Evolutionary conservation across 73 alveolate genomes (phyloP), one percentile per base, ranked within the genome.

Genomic region (Tetrahymena borealis): DNA sequence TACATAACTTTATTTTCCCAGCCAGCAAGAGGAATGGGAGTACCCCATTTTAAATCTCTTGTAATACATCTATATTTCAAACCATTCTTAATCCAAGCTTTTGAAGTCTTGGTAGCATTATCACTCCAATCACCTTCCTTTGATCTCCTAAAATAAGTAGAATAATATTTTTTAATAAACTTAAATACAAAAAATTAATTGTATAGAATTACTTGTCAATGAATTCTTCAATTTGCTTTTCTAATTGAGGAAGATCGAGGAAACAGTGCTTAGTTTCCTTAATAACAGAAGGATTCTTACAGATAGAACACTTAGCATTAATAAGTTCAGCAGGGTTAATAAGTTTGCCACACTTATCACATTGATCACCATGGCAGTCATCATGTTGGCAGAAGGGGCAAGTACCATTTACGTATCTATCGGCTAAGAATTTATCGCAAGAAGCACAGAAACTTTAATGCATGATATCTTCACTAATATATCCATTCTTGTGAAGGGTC

Each of bases 11-110:
- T 98, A 91, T 98, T 94, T 77, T 96, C 96, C 90, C 94, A 98
- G 33, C 96, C 99, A 91, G 98, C 99, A 7, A 97, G 95, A 18
- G 99, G 99, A 33, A 98, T 99, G 78, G 99, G 99, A 20, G 98
- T 97, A 40, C 99, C 99, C 99, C 99, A 98, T 95, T 97, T 97
- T 91, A 98, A 94, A 95, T 98, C 99, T 90, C 99, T 93, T 0
- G 99, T 98, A 32, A 98, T 98, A 78, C 99, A 98, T 94, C 99
- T 98, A 43, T 98, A 99, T 94, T 95, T 94, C 6, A 98, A 97
- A 38, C 99, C 99, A 38, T 97, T 99, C 90, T 97, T 96, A 39
- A 97, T 79, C 97, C 98, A 97, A 4, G 98, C 98, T 78, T 95
- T 91, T 0, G 99, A 96, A 13, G 96, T 95, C 37, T 96, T 90